phyloP scores from a whole-genome alignment of 148 eudicot genomes.

The Dysphania ambrosioides region DNA sequence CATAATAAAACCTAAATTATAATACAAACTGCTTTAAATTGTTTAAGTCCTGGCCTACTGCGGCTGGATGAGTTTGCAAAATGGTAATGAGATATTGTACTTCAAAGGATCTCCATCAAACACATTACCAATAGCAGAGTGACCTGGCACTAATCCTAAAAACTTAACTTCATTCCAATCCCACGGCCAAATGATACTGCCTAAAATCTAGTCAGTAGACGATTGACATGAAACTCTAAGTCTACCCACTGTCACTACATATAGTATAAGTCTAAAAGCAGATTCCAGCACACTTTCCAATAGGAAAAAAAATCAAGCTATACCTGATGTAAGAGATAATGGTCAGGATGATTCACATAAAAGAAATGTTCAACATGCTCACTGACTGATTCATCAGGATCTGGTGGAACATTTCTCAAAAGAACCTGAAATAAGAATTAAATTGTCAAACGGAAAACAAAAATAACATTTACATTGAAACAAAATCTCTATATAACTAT shows the following conservation, averaged over 20 bases:
- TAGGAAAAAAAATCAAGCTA: constrained; percentile 7
- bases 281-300: neutral
- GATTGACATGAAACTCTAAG: neutral
- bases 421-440: constrained; percentile 63
- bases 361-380: constrained; percentile 96
- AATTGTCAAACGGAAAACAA: constrained; percentile 1
- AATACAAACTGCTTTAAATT: too few species aligned
- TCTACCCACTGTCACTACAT: neutral
- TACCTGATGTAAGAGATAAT: constrained; percentile 91
- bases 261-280: neutral
- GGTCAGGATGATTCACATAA: constrained; percentile 89
- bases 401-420: constrained; percentile 91
- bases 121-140: too few species aligned
- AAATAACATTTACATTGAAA: neutral
- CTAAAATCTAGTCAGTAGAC: neutral
- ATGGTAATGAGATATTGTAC: neutral
- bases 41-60: too few species aligned
- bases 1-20: too few species aligned
- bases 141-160: neutral
- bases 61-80: neutral
- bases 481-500: neutral
- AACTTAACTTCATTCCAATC: neutral
- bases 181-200: neutral
- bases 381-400: constrained; percentile 89
- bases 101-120: neutral